phyloP scores from a whole-genome alignment of 2,329 filamentous ascomycete genomes.

The Neoascochyta sp. region DNA sequence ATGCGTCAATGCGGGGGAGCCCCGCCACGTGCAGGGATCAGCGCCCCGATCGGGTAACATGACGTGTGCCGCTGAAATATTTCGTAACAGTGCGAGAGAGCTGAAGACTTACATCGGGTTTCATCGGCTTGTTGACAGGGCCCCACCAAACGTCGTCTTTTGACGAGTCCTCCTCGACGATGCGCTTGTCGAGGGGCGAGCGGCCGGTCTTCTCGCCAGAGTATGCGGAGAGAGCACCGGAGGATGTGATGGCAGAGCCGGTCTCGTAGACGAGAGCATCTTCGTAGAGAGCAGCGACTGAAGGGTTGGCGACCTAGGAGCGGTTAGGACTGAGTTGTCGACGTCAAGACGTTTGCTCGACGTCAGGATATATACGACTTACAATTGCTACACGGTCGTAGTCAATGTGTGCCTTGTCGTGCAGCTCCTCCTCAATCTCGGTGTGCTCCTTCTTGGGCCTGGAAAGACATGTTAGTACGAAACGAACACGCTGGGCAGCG shows the following conservation, averaged over 20 bases:
- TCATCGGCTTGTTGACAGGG: slow-evolving; percentile 99
- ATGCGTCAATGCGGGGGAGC: slow-evolving; percentile 35
- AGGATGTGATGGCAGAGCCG: slow-evolving; percentile 93
- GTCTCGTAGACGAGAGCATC: slow-evolving; percentile 98
- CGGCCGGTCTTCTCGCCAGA: slow-evolving; percentile 97
- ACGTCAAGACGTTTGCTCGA: neutral
- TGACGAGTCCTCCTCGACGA: slow-evolving; percentile 86
- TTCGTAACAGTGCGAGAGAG: slow-evolving; percentile 8
- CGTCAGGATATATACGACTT: slow-evolving; percentile 49
- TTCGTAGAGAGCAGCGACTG: slow-evolving; percentile 94
- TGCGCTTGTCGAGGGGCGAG: slow-evolving; percentile 94
- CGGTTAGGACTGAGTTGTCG: slow-evolving; percentile 11
- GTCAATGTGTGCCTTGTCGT: slow-evolving; percentile 97
- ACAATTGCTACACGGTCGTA: slow-evolving; percentile 98
- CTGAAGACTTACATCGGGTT: slow-evolving; percentile 71
- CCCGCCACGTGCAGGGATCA: slow-evolving; percentile 27
- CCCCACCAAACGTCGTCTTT: slow-evolving; percentile 98
- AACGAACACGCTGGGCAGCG: slow-evolving; percentile 1
- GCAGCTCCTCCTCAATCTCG: slow-evolving; percentile 94
- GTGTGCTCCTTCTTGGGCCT: slow-evolving; percentile 87
- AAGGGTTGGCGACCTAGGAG: slow-evolving; percentile 75
- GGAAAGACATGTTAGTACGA: slow-evolving; percentile 18
- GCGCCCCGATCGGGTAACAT: slow-evolving; percentile 32
- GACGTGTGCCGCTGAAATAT: slow-evolving; percentile 30
- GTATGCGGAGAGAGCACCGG: slow-evolving; percentile 92